Evolutionary conservation across 768 basidiomycete genomes (phyloP).

Genomic region (Mycena filopes): DNA sequence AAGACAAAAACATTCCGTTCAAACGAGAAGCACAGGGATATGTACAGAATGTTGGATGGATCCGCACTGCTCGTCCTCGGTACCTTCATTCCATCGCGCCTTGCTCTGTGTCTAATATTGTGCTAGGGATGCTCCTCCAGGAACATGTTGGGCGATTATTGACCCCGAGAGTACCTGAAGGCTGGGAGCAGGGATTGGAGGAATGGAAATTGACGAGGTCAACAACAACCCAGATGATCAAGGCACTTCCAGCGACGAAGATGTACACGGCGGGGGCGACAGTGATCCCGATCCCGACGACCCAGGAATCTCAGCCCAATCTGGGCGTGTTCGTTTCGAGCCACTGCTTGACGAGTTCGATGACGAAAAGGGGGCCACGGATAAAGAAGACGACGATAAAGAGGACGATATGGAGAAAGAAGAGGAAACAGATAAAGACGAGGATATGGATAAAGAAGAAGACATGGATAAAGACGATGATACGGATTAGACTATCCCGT

Average conservation of each 20-base stretch:
- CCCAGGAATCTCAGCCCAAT: too few species aligned
- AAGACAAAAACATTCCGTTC: slow-evolving; percentile 20
- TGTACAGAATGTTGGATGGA: slow-evolving; percentile 82
- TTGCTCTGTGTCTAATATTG: slow-evolving; percentile 1
- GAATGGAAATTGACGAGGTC: too few species aligned
- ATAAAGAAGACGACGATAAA: slow-evolving; percentile 32
- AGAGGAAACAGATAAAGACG: slow-evolving; percentile 14
- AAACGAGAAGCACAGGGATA: slow-evolving; percentile 55
- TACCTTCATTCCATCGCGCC: slow-evolving; percentile 41
- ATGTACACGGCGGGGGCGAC: too few species aligned
- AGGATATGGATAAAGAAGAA: slow-evolving; percentile 8
- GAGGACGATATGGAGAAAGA: slow-evolving; percentile 32
- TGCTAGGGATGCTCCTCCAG: slow-evolving; percentile 73
- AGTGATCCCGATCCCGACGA: too few species aligned
- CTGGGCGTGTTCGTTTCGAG: too few species aligned
- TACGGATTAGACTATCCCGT: too few species aligned
- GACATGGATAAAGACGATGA: too few species aligned
- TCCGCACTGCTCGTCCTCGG: slow-evolving; percentile 80
- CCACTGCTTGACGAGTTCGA: slow-evolving; percentile 38
- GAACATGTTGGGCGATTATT: slow-evolving; percentile 65
- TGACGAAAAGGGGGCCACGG: neutral
- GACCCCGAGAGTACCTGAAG: slow-evolving; percentile 51
- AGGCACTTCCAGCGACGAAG: too few species aligned
- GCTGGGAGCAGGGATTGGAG: slow-evolving; percentile 54
- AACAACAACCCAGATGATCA: too few species aligned